Evolutionary conservation across 2,329 filamentous ascomycete species (phyloP).

Genomic region (Aspergillus neotritici): DNA sequence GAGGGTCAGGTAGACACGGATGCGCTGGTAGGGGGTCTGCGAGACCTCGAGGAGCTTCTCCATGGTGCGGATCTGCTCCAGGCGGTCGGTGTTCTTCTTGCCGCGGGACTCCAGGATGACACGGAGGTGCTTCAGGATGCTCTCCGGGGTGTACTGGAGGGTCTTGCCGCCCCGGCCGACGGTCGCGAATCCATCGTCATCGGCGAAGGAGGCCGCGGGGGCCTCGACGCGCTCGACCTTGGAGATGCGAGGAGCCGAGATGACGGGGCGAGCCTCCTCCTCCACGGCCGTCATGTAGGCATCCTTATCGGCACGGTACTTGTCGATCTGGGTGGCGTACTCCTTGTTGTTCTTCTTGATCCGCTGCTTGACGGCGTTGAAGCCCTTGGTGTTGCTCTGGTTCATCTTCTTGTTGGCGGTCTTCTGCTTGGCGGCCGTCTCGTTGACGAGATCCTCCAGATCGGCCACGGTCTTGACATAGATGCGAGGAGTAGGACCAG

Average conservation of each 20-base stretch:
- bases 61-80: conserved; percentile 95
- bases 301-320: conserved; percentile 79
- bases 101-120: conserved; percentile 91
- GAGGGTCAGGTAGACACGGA: conserved; percentile 83
- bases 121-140: conserved; percentile 94
- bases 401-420: conserved; percentile 98
- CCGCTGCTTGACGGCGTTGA: conserved; percentile 96
- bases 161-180: conserved; percentile 86
- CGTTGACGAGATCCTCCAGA: conserved; percentile 89
- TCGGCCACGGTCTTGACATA: conserved; percentile 93
- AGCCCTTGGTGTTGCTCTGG: conserved; percentile 82
- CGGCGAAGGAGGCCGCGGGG: conserved; percentile 50
- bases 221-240: conserved; percentile 39
- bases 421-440: conserved; percentile 92
- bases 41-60: conserved; percentile 91
- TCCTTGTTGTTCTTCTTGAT: conserved; percentile 99
- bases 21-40: conserved; percentile 83
- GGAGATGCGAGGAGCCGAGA: conserved; percentile 48
- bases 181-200: conserved; percentile 81
- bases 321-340: conserved; percentile 78
- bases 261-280: conserved; percentile 56
- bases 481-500: conserved; percentile 74
- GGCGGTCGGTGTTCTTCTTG: conserved; percentile 96
- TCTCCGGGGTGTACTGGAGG: conserved; percentile 89
- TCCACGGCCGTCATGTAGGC: conserved; percentile 81